Evolutionary conservation across 345 rosid species (phyloP).

Genomic region (Brassica juncea): DNA sequence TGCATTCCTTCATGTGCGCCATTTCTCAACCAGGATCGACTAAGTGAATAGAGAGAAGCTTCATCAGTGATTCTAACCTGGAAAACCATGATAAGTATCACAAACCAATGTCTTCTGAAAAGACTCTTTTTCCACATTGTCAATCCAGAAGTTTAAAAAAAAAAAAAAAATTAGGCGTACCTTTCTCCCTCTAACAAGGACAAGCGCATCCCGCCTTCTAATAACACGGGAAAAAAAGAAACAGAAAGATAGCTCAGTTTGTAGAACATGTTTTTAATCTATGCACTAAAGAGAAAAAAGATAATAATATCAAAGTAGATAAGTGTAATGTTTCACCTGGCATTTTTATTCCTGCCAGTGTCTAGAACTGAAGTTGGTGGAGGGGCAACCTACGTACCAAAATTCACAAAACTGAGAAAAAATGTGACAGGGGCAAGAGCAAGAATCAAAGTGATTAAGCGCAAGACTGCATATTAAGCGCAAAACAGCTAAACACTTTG

Average conservation of each 20-base stretch:
- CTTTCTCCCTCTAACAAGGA: slow-evolving; percentile 66
- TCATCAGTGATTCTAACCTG: slow-evolving; percentile 75
- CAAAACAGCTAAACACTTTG: background rate
- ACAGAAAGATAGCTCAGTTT: slow-evolving; percentile 21
- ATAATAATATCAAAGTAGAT: background rate
- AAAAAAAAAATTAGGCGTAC: slow-evolving; percentile 41
- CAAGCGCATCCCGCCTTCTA: slow-evolving; percentile 51
- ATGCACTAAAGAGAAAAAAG: background rate
- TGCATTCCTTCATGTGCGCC: slow-evolving; percentile 68
- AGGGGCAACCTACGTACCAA: slow-evolving; percentile 51
- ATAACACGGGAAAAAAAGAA: slow-evolving; percentile 40
- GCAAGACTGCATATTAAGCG: background rate
- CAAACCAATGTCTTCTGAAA: background rate
- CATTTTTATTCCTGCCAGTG: slow-evolving; percentile 52
- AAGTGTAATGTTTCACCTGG: slow-evolving; percentile 49
- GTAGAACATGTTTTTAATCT: background rate
- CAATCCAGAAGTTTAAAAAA: slow-evolving; percentile 12
- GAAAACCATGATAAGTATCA: slow-evolving; percentile 29
- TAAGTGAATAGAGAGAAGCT: slow-evolving; percentile 77
- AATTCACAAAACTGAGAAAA: slow-evolving; percentile 21
- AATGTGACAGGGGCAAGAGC: slow-evolving; percentile 5
- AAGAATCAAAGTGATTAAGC: slow-evolving; percentile 6
- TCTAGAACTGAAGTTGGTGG: slow-evolving; percentile 57
- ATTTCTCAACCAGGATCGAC: slow-evolving; percentile 93
- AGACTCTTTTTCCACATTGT: background rate